Evolutionary conservation across 768 basidiomycete species (phyloP).

Genomic region (Calocybe cyanea): DNA sequence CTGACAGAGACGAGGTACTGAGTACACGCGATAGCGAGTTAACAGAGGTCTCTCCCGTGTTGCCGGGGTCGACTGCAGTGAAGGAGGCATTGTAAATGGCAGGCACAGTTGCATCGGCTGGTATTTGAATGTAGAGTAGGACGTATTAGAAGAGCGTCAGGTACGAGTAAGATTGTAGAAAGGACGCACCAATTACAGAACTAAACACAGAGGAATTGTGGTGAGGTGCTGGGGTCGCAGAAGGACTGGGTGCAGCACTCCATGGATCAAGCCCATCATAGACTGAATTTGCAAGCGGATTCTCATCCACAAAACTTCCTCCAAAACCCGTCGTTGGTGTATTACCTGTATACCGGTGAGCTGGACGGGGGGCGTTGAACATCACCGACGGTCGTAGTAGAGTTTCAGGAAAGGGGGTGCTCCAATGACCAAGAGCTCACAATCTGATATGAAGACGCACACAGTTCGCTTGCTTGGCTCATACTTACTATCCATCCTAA

Average conservation of each 20-base stretch:
- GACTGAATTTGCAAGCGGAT: slow-evolving; percentile 67
- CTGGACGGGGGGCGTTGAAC: slow-evolving; percentile 83
- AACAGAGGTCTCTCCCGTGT: slow-evolving; percentile 76
- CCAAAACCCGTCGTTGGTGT: slow-evolving; percentile 55
- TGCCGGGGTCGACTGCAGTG: slow-evolving; percentile 64
- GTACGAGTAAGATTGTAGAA: background rate
- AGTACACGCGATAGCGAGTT: slow-evolving; percentile 80
- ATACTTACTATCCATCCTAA: too few relatives aligned
- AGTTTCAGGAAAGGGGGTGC: slow-evolving; percentile 11
- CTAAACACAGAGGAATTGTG: slow-evolving; percentile 52
- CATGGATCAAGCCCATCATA: slow-evolving; percentile 82
- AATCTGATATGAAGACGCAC: too few relatives aligned
- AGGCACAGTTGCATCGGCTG: slow-evolving; percentile 81
- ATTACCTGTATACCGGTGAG: slow-evolving; percentile 59
- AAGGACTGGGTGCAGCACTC: slow-evolving; percentile 72
- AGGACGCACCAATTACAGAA: slow-evolving; percentile 60
- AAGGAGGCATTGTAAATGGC: slow-evolving; percentile 73
- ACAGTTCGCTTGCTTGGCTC: too few relatives aligned
- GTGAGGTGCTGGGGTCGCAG: slow-evolving; percentile 56
- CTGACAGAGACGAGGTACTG: slow-evolving; percentile 72
- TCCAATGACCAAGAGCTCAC: background rate
- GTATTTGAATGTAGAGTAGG: slow-evolving; percentile 5
- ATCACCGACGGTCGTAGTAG: slow-evolving; percentile 34
- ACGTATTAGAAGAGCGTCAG: too few relatives aligned
- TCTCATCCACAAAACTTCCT: slow-evolving; percentile 71